Conservation (phyloP, 1,284 basidiomycete species). For the Amylostereum areolatum region DNA sequence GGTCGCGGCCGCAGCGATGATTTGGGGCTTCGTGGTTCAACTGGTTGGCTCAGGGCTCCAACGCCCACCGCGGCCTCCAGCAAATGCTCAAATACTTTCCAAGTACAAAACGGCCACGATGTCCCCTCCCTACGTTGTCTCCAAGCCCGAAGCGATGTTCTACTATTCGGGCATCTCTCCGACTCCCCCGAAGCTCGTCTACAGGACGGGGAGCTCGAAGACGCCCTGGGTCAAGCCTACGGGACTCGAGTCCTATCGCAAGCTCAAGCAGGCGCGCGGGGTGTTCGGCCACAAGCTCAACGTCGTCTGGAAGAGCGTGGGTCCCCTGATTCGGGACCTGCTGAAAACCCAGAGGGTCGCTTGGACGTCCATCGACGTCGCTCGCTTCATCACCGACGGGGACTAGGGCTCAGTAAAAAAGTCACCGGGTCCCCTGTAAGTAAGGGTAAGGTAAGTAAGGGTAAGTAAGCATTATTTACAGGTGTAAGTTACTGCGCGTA, state of each 20-base stretch:
- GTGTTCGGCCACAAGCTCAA: neutral
- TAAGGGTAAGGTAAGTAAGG: too few species aligned
- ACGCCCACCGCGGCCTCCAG: too few species aligned
- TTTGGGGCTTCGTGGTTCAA: too few species aligned
- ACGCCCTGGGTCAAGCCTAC: constrained; percentile 1
- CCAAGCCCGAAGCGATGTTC: constrained; percentile 1
- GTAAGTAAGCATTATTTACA: too few species aligned
- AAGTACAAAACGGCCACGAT: too few species aligned
- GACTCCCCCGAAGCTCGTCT: neutral
- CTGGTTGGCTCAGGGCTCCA: too few species aligned
- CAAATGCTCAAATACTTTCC: too few species aligned
- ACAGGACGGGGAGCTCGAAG: neutral
- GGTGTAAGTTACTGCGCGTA: too few species aligned
- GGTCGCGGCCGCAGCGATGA: too few species aligned
- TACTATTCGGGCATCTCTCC: constrained; percentile 5
- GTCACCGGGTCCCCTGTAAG: too few species aligned
- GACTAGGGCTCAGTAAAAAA: too few species aligned
- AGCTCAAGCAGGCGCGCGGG: neutral
- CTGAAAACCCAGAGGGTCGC: neutral
- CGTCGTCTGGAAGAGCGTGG: neutral
- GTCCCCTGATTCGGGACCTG: neutral
- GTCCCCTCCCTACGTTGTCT: too few species aligned
- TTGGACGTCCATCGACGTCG: constrained; percentile 13
- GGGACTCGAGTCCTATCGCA: neutral
- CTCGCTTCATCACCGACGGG: constrained; percentile 8